Conservation (phyloP, 2,329 filamentous ascomycete species). For the Pyrenophora tritici-repentis region DNA sequence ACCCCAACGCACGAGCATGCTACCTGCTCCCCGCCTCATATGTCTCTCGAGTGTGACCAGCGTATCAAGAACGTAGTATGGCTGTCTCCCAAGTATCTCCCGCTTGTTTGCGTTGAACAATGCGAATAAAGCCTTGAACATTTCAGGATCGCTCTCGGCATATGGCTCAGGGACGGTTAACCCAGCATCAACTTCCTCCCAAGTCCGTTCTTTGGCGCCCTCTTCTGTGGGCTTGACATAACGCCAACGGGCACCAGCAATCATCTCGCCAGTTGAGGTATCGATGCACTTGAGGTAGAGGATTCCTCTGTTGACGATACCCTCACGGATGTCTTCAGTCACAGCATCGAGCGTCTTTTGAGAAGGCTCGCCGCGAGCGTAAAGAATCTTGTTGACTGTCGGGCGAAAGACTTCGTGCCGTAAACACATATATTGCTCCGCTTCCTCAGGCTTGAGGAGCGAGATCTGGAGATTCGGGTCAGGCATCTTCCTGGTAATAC, state of each 20-base stretch:
- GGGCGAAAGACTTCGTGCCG: conserved; percentile 38
- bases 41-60: conserved; percentile 40
- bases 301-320: conserved; percentile 30
- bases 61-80: conserved; percentile 39
- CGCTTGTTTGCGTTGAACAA: conserved; percentile 33
- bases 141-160: conserved; percentile 32
- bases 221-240: conserved; percentile 25
- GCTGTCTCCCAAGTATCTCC: conserved; percentile 26
- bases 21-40: conserved; percentile 39
- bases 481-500: conserved; percentile 16
- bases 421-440: conserved; percentile 37
- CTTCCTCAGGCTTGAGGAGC: conserved; percentile 34
- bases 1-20: conserved; percentile 41
- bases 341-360: conserved; percentile 31
- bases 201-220: conserved; percentile 23
- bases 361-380: conserved; percentile 36
- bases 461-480: conserved; percentile 33
- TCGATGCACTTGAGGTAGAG: conserved; percentile 40
- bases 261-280: conserved; percentile 27
- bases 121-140: conserved; percentile 27
- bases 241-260: conserved; percentile 41
- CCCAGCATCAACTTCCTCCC: conserved; percentile 36
- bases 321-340: conserved; percentile 26
- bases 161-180: conserved; percentile 32
- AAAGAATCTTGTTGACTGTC: conserved; percentile 44